Conservation (phyloP, 23 red algal species). For the Gracilaria caudata region DNA sequence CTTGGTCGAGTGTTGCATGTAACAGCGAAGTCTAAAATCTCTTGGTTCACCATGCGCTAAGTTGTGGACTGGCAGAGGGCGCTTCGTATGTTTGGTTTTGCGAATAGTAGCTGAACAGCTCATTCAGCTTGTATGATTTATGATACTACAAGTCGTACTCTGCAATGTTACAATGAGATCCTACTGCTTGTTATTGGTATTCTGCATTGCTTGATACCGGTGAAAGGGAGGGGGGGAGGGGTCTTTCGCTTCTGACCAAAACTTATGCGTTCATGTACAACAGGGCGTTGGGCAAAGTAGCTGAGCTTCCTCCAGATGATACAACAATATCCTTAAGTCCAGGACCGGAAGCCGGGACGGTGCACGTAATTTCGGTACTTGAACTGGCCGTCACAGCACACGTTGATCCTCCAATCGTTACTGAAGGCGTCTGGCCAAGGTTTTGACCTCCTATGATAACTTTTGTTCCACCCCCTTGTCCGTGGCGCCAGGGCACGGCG, state of each 20-base stretch:
- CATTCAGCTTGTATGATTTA: background rate
- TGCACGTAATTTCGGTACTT: constrained; percentile 37
- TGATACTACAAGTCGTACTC: background rate
- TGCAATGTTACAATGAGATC: background rate
- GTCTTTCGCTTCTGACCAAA: background rate
- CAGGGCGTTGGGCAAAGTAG: constrained; percentile 14
- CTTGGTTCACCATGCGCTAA: too few species aligned
- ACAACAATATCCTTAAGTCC: constrained; percentile 48
- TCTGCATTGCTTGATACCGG: background rate
- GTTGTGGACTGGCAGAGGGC: too few species aligned
- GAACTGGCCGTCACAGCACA: constrained; percentile 33
- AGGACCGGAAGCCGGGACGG: constrained; percentile 30
- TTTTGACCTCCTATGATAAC: constrained; percentile 54
- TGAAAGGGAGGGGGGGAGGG: too few species aligned
- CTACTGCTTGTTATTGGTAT: background rate
- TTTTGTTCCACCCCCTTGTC: constrained; percentile 52
- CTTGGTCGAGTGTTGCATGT: too few species aligned
- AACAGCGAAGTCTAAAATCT: too few species aligned
- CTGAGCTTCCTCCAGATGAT: constrained; percentile 16
- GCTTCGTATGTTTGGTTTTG: too few species aligned
- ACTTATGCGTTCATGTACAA: constrained; percentile 52
- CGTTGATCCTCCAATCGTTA: constrained; percentile 49
- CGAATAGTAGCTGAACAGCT: background rate
- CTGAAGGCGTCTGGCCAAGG: constrained; percentile 26
- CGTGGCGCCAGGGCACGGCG: constrained; percentile 57